phyloP scores from a whole-genome alignment of 179 eudicot species.

The Vitellaria paradoxa region DNA sequence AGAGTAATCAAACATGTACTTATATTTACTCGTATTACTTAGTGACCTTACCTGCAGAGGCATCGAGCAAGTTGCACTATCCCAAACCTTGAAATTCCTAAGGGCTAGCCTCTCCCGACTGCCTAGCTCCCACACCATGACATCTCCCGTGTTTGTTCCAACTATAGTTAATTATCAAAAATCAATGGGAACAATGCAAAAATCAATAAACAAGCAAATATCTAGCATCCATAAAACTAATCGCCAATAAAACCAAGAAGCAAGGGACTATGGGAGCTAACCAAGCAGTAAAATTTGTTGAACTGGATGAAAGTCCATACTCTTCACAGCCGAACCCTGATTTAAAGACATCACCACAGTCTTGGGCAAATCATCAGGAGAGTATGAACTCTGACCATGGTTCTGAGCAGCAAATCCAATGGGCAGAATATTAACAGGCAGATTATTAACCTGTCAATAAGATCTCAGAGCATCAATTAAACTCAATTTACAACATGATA shows the following conservation, averaged over 20 bases:
- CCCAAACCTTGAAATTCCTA: constrained; percentile 64
- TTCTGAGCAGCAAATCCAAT: constrained; percentile 57
- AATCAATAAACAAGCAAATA: not conserved
- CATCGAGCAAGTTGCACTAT: constrained; percentile 39
- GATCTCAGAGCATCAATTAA: constrained; percentile 5
- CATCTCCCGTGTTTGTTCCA: constrained; percentile 61
- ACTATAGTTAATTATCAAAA: constrained; percentile 30
- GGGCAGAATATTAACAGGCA: constrained; percentile 75
- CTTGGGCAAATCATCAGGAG: constrained; percentile 78
- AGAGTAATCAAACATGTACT: not conserved
- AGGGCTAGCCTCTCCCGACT: constrained; percentile 48
- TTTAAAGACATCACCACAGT: constrained; percentile 54
- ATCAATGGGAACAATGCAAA: not conserved
- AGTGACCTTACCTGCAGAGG: constrained; percentile 42
- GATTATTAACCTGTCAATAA: constrained; percentile 53
- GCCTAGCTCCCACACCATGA: constrained; percentile 62
- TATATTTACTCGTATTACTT: not conserved
- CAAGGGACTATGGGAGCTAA: constrained; percentile 25
- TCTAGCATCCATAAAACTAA: constrained; percentile 6
- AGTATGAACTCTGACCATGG: constrained; percentile 73
- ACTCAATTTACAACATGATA: constrained; percentile 11
- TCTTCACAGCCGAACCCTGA: constrained; percentile 76
- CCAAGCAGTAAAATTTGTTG: constrained; percentile 78
- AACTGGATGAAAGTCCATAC: constrained; percentile 88
- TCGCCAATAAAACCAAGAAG: not conserved